Evolutionary conservation across 148 eudicot genomes (phyloP), one percentile per base, ranked within the genome.

Genomic region (Pouteria glomerata): DNA sequence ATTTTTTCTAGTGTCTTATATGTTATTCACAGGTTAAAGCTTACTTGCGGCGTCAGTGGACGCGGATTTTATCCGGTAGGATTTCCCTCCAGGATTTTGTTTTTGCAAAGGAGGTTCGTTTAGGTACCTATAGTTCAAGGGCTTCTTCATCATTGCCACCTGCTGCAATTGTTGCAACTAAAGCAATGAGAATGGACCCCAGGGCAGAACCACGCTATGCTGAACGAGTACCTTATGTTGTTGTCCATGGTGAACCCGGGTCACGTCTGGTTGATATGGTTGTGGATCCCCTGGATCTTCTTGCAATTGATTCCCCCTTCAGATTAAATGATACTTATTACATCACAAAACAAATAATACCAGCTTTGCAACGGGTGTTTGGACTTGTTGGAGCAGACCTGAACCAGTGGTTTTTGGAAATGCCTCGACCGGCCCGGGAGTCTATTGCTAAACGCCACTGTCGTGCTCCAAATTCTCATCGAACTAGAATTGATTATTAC

Each of bases 191-290:
- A 84, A 63, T 60, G 18, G 98, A 91, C 78, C 97, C 97, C 19
- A 85, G 97, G 84, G 97, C 98, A 55, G 98, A 91, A 76, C 98
- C 98, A 39, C 91, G 93, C 47, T 95, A 89, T 72, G 97, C 80
- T 48, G 97, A 91, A 81, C 88, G 98, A 65, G 69, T 91, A 33
- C 91, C 92, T 52, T 91, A 95, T 81, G 93, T 91, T 50, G 98
- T 95, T 18, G 89, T 95, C 69, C 97, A 95, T 57, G 97, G 97
- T 51, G 98, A 95, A 72, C 98, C 98, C 35, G 98, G 98, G 68
- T 94, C 97, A 35, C 91, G 98, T 67, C 72, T 95, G 50, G 84
- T 85, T 55, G 97, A 95, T 78, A 86, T 95, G 93, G 97, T 95
- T 37, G 90, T 91, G 68, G 90, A 86, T 57, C 98, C 98, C 68